Evolutionary conservation across 2,329 filamentous ascomycete genomes (phyloP).

Genomic region (Trichoderma polysporum): DNA sequence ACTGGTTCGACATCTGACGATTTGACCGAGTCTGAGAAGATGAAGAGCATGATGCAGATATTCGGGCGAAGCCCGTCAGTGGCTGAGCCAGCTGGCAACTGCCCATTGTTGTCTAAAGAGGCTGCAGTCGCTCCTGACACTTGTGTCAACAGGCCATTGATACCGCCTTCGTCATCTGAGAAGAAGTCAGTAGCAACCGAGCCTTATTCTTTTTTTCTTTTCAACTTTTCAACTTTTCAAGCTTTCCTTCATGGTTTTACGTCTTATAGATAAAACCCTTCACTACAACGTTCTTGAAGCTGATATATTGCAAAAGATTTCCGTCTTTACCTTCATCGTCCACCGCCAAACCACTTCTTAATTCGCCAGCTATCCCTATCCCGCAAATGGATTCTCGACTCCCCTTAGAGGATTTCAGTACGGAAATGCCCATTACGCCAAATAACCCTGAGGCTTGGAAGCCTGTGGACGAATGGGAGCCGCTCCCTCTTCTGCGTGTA

Average conservation of each 20-base stretch:
- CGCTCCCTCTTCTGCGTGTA: neutral
- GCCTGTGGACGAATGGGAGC: constrained; percentile 17
- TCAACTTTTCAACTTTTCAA: neutral
- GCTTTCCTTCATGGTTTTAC: neutral
- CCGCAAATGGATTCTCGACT: constrained; percentile 24
- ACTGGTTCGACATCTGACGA: neutral
- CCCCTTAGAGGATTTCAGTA: neutral
- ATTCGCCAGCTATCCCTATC: neutral
- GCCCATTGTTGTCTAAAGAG: neutral
- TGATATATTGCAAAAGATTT: neutral
- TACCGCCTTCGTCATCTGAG: constrained; percentile 33
- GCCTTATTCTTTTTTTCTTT: neutral
- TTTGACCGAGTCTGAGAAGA: constrained; percentile 19
- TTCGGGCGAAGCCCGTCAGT: constrained; percentile 1
- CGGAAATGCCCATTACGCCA: constrained; percentile 7
- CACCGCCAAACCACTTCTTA: neutral
- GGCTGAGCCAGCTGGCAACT: neutral
- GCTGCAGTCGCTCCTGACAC: constrained; percentile 17
- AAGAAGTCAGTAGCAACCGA: constrained; percentile 29
- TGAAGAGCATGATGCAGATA: constrained; percentile 19
- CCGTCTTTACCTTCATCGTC: neutral
- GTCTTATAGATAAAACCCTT: neutral
- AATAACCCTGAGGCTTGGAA: constrained; percentile 19
- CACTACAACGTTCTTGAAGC: neutral
- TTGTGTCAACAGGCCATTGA: constrained; percentile 25